These are phyloP conservation scores for Phenoliferia sp. DNA, from an alignment of 1,284 basidiomycete species.

Conservation along the genomic window DNA sequence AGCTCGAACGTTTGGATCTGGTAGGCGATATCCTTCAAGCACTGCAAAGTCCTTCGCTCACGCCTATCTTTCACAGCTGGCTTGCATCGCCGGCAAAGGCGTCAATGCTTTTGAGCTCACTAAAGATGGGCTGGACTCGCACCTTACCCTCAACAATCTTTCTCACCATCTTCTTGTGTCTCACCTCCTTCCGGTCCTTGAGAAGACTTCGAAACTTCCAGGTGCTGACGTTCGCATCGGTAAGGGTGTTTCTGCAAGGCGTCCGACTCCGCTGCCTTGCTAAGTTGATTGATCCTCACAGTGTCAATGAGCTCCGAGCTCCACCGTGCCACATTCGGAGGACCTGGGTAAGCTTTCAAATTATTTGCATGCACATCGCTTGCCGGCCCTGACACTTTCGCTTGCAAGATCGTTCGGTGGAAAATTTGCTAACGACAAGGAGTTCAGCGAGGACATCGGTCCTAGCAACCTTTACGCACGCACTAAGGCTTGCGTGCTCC, in stretches of 20 bases:
- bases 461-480: conserved; percentile 18
- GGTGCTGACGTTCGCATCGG: conserved; percentile 25
- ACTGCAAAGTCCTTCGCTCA: too few relatives aligned
- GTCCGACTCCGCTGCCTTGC: background rate
- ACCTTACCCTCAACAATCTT: conserved; percentile 28
- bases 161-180: conserved; percentile 28
- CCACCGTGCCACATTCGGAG: conserved; percentile 21
- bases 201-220: conserved; percentile 19
- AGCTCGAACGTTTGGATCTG: conserved; percentile 24
- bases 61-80: conserved; percentile 1
- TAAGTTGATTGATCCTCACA: too few relatives aligned
- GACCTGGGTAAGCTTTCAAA: conserved; percentile 9
- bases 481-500: conserved; percentile 19
- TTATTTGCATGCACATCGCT: too few relatives aligned
- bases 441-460: conserved; percentile 21
- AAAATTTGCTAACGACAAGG: conserved; percentile 18
- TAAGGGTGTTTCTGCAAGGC: too few relatives aligned
- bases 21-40: too few relatives aligned
- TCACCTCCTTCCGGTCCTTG: conserved; percentile 24
- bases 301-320: conserved; percentile 17
- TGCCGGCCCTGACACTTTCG: too few relatives aligned
- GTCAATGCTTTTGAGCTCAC: conserved; percentile 28
- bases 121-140: conserved; percentile 32
- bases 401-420: conserved; percentile 15
- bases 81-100: conserved; percentile 27